These are phyloP conservation scores for Cyclotella distinguenda DNA, from an alignment of 108 stramenopile genomes.

Conservation along the genomic window DNA sequence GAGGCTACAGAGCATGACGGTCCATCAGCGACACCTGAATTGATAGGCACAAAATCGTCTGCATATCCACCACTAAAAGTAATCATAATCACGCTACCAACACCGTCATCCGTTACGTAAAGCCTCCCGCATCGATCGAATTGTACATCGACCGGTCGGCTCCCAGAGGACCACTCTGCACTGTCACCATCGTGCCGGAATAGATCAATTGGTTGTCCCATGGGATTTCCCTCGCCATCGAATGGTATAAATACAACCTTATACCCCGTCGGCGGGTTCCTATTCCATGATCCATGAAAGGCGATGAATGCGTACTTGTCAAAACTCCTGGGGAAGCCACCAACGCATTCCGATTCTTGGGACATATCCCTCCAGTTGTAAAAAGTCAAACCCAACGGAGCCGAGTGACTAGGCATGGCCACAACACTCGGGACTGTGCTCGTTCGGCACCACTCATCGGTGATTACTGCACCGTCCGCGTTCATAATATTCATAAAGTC, in stretches of 20 bases:
- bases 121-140: slow-evolving; percentile 77
- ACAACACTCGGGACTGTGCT: slow-evolving; percentile 48
- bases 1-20: slow-evolving; percentile 7
- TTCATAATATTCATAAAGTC: slow-evolving; percentile 38
- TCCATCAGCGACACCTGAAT: slow-evolving; percentile 41
- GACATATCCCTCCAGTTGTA: slow-evolving; percentile 50
- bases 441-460: slow-evolving; percentile 66
- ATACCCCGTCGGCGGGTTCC: slow-evolving; percentile 74
- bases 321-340: slow-evolving; percentile 57
- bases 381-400: slow-evolving; percentile 78
- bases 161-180: slow-evolving; percentile 54
- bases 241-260: slow-evolving; percentile 73
- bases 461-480: too few relatives aligned
- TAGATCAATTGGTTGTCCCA: slow-evolving; percentile 50
- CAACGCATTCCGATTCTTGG: slow-evolving; percentile 25
- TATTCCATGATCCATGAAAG: slow-evolving; percentile 79
- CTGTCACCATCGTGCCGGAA: slow-evolving; percentile 50
- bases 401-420: slow-evolving; percentile 73
- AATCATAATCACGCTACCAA: slow-evolving; percentile 40
- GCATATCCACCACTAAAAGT: slow-evolving; percentile 25
- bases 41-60: slow-evolving; percentile 11
- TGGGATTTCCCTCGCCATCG: slow-evolving; percentile 51
- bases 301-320: slow-evolving; percentile 76
- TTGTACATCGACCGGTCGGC: slow-evolving; percentile 71
- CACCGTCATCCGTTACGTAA: slow-evolving; percentile 65